Percentiles rank a stretch among this genome's conserved stretches.
Conservation (phyloP, 176 grass and related monocot genomes). For the Carex kokanica region DNA sequence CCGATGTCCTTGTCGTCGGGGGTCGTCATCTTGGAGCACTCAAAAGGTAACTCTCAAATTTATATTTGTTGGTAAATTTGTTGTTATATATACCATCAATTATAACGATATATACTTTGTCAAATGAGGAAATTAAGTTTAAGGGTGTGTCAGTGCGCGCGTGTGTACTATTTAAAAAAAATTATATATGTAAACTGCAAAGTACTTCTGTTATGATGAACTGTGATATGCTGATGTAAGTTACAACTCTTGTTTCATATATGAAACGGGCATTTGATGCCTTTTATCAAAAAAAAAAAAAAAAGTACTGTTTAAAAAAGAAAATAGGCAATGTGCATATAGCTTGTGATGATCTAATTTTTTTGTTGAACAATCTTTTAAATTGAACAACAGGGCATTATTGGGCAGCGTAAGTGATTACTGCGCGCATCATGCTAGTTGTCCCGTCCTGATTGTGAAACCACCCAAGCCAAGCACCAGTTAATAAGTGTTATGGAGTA, state of each 20-base stretch:
- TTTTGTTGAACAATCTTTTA: slow-evolving; percentile 1
- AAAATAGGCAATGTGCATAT: background rate
- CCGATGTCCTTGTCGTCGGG: slow-evolving; percentile 46
- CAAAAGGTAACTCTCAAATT: slow-evolving; percentile 25
- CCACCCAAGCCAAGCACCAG: background rate
- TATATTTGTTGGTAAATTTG: background rate
- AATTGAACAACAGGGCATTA: slow-evolving; percentile 19
- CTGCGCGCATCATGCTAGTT: slow-evolving; percentile 36
- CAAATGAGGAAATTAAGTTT: background rate
- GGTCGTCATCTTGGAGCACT: slow-evolving; percentile 43
- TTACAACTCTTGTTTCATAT: no score
- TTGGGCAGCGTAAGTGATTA: slow-evolving; percentile 53
- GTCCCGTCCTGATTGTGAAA: slow-evolving; percentile 40
- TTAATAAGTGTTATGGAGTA: background rate
- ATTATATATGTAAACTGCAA: background rate
- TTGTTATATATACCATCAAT: background rate
- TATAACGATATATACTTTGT: background rate
- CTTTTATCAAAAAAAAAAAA: no score
- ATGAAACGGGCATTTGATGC: no score
- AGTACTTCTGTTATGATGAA: no score
- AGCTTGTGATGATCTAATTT: background rate
- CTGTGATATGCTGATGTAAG: no score
- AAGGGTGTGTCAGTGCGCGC: no score
- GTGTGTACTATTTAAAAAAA: no score
- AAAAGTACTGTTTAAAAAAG: background rate